Evolutionary conservation across 192 early-diverging fungal genomes (phyloP).

Genomic region (Coemansia sp.): DNA sequence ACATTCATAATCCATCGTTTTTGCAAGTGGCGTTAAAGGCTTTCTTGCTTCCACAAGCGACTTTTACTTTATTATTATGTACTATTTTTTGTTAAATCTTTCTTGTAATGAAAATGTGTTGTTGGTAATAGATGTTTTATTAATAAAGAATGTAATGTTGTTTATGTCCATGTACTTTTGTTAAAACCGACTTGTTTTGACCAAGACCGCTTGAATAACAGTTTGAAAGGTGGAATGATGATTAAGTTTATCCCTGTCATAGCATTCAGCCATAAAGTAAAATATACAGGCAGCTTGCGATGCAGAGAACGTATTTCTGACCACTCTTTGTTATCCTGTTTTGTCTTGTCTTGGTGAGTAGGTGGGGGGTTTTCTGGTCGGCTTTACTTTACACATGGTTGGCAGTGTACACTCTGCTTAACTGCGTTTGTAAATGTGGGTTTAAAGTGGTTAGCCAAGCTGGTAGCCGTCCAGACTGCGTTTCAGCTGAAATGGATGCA

Average conservation of each 20-base stretch:
- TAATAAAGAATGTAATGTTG: neutral
- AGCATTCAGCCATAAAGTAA: constrained; percentile 10
- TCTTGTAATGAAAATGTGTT: neutral
- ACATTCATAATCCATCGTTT: neutral
- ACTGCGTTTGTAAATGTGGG: too few relatives aligned
- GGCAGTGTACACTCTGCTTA: too few relatives aligned
- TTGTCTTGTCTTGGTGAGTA: neutral
- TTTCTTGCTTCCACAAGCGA: neutral
- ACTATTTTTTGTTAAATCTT: neutral
- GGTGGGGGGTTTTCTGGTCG: too few relatives aligned
- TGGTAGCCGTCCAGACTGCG: too few relatives aligned
- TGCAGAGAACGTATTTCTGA: constrained; percentile 46
- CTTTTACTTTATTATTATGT: neutral
- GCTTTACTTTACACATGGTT: too few relatives aligned
- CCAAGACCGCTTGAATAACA: neutral
- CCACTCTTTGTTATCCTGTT: constrained; percentile 9
- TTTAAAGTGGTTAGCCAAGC: too few relatives aligned
- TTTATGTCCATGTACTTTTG: neutral
- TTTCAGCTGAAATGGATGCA: too few relatives aligned
- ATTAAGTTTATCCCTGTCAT: constrained; percentile 40
- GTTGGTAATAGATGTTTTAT: neutral
- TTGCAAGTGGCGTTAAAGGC: neutral
- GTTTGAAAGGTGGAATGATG: constrained; percentile 22
- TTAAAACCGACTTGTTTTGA: neutral
- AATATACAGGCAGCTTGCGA: neutral